Percentiles rank a stretch among this genome's conserved stretches.
These are phyloP conservation scores for Aspergillus terreus DNA, from an alignment of 2,329 filamentous ascomycete genomes.

Conservation along the genomic window DNA sequence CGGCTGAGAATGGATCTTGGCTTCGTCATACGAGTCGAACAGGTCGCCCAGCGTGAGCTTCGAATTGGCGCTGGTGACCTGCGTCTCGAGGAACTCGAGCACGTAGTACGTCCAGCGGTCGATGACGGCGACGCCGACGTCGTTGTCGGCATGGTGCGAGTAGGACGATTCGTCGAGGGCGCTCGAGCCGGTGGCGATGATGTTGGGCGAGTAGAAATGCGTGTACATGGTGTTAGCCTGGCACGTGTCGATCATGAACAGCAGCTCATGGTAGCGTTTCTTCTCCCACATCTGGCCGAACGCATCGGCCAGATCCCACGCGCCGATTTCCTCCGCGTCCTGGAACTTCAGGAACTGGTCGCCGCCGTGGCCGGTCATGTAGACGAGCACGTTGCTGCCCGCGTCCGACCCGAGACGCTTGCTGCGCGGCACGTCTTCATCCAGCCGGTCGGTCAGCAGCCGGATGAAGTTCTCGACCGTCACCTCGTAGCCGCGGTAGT, in stretches of 20 bases:
- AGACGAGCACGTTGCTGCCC: conserved; percentile 92
- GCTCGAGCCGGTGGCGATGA: conserved; percentile 94
- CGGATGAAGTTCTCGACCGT: conserved; percentile 99
- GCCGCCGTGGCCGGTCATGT: conserved; percentile 98
- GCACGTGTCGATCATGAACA: conserved; percentile 99
- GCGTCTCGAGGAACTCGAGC: conserved; percentile 88
- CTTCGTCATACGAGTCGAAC: conserved; percentile 93
- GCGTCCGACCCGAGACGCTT: conserved; percentile 94
- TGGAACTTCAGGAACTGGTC: conserved; percentile 99
- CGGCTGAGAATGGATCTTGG: conserved; percentile 89
- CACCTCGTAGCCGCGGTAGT: conserved; percentile 96
- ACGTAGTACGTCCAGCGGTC: conserved; percentile 99
- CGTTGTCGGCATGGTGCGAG: conserved; percentile 95
- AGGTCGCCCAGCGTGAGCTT: conserved; percentile 90
- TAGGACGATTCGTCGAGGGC: conserved; percentile 96
- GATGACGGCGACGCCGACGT: conserved; percentile 96
- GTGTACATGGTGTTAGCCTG: conserved; percentile 99
- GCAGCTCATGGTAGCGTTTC: conserved; percentile 95
- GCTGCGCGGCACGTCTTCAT: conserved; percentile 89
- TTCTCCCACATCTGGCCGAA: conserved; percentile 99
- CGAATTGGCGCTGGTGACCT: conserved; percentile 78
- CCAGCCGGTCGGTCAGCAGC: conserved; percentile 87
- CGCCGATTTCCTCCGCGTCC: conserved; percentile 94
- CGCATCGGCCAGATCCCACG: conserved; percentile 91
- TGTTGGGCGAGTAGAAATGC: conserved; percentile 96